Conservation (phyloP, 768 basidiomycete genomes). For the Filobasidium wieringae region DNA sequence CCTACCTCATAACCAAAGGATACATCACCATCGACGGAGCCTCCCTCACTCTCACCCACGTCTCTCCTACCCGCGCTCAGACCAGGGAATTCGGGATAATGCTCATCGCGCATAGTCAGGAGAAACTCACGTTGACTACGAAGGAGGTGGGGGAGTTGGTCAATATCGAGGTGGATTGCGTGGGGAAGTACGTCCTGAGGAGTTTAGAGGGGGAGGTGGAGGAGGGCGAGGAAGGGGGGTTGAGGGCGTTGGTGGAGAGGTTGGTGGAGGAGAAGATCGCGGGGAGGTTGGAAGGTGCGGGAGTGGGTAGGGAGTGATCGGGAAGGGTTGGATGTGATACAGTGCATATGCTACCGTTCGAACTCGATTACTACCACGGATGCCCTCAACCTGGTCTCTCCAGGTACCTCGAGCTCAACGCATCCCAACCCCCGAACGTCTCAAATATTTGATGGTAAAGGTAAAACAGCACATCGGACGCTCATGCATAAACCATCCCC, state of each 20-base stretch:
- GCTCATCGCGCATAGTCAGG: conserved; percentile 89
- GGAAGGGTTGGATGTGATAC: no score
- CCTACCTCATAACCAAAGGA: conserved; percentile 83
- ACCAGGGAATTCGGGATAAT: conserved; percentile 65
- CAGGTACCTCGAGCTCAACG: no score
- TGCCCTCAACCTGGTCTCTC: no score
- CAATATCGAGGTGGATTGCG: conserved; percentile 63
- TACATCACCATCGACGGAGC: conserved; percentile 90
- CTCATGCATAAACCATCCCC: no score
- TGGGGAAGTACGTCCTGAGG: conserved; percentile 36
- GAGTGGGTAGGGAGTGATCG: no score
- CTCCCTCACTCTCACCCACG: conserved; percentile 76
- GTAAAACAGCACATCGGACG: no score
- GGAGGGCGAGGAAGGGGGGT: conserved; percentile 13
- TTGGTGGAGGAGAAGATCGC: conserved; percentile 30
- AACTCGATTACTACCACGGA: no score
- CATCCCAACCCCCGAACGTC: no score
- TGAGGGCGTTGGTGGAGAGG: conserved; percentile 23
- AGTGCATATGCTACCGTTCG: no score
- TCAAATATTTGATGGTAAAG: no score
- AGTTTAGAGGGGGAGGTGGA: conserved; percentile 20
- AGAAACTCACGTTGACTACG: conserved; percentile 64
- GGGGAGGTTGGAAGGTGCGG: conserved; percentile 15
- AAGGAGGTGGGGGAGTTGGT: conserved; percentile 70
- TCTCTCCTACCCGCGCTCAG: conserved; percentile 44